These are phyloP conservation scores for Smallanthus sonchifolius DNA, from an alignment of 129 eudicot genomes.

Conservation along the genomic window DNA sequence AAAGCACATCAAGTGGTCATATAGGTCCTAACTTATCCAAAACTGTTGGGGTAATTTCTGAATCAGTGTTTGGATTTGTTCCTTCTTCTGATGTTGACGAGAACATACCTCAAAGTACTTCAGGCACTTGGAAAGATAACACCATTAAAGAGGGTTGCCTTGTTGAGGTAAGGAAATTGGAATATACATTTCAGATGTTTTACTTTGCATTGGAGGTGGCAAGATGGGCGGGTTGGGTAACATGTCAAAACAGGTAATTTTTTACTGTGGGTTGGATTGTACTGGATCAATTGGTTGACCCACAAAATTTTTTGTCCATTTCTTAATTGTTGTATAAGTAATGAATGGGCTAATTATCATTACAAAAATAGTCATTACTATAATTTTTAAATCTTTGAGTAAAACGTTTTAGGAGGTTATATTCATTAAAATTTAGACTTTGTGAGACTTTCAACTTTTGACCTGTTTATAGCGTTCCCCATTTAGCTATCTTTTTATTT, in stretches of 20 bases:
- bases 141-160: constrained; percentile 46
- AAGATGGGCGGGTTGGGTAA: background rate
- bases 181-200: background rate
- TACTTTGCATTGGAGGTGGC: background rate
- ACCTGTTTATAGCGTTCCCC: too few relatives aligned
- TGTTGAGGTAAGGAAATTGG: constrained; percentile 62
- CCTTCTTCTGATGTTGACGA: constrained; percentile 8
- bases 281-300: too few relatives aligned
- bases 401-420: too few relatives aligned
- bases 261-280: too few relatives aligned
- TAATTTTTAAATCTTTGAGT: too few relatives aligned
- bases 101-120: constrained; percentile 16
- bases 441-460: too few relatives aligned
- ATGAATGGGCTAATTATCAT: too few relatives aligned
- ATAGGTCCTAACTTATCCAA: constrained; percentile 29
- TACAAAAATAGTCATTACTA: too few relatives aligned
- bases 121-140: constrained; percentile 23
- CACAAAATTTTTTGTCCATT: too few relatives aligned
- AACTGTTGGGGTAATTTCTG: constrained; percentile 31
- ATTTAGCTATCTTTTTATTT: too few relatives aligned
- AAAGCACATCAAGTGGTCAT: constrained; percentile 17
- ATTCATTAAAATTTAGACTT: too few relatives aligned
- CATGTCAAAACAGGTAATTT: background rate
- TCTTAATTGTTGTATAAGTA: too few relatives aligned
- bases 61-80: constrained; percentile 26